These are phyloP conservation scores for Dendrobium officinale DNA, from an alignment of 106 monocot genomes.

Conservation along the genomic window DNA sequence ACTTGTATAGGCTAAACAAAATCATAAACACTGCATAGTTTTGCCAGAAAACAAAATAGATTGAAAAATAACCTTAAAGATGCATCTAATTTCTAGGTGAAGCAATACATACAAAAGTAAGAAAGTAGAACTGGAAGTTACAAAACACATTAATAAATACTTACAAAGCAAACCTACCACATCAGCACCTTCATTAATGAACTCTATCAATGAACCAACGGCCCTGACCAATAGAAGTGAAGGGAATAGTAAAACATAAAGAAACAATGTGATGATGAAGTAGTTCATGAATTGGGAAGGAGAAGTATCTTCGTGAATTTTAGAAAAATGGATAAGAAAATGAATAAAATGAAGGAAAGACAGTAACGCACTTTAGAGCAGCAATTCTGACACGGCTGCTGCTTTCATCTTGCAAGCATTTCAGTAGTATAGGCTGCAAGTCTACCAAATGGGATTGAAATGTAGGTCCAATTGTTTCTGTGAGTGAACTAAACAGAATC, in stretches of 20 bases:
- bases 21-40: not conserved
- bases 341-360: conserved; percentile 3
- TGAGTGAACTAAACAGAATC: conserved; percentile 93
- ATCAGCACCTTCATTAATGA: conserved; percentile 84
- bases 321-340: conserved; percentile 5
- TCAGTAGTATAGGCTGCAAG: conserved; percentile 78
- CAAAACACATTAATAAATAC: not conserved
- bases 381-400: conserved; percentile 92
- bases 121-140: not conserved
- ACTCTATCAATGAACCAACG: conserved; percentile 93
- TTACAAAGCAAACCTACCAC: conserved; percentile 38
- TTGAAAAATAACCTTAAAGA: not conserved
- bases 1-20: not conserved
- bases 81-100: not conserved
- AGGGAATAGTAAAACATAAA: not conserved
- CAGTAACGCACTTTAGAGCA: conserved; percentile 74
- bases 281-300: not conserved
- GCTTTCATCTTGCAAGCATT: conserved; percentile 89
- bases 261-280: not conserved
- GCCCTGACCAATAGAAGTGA: conserved; percentile 51
- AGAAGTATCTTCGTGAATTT: not conserved
- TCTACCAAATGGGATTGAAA: conserved; percentile 76
- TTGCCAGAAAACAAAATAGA: not conserved
- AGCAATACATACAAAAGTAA: not conserved
- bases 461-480: conserved; percentile 90